Evolutionary conservation across 2,329 filamentous ascomycete species (phyloP).

Genomic region (Claviceps citrina): DNA sequence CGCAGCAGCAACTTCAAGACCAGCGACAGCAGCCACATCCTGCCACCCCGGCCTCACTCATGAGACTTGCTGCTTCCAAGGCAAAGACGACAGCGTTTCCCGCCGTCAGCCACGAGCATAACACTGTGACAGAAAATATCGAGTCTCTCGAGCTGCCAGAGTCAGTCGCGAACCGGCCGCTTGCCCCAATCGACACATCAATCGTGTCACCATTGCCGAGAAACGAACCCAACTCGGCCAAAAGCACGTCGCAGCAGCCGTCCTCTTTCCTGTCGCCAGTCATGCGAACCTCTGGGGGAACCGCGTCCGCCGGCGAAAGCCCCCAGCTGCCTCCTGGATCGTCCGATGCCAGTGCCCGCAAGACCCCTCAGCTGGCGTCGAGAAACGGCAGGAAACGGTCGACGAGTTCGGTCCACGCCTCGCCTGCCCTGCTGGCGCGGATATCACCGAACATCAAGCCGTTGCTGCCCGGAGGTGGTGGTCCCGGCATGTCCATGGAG

Average conservation of each 20-base stretch:
- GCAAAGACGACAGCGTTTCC: constrained; percentile 32
- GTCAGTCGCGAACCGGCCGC: constrained; percentile 29
- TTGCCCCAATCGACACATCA: constrained; percentile 26
- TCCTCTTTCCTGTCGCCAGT: constrained; percentile 34
- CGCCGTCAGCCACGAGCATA: constrained; percentile 15
- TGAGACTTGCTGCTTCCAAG: constrained; percentile 51
- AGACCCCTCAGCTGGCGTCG: constrained; percentile 40
- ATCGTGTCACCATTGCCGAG: constrained; percentile 22
- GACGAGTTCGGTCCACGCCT: constrained; percentile 58
- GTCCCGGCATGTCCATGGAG: constrained; percentile 35
- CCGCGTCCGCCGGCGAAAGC: constrained; percentile 46
- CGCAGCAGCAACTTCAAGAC: constrained; percentile 12
- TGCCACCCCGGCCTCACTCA: constrained; percentile 76
- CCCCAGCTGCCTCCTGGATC: constrained; percentile 44
- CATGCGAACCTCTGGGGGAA: constrained; percentile 25
- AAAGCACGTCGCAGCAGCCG: constrained; percentile 35
- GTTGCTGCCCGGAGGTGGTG: constrained; percentile 50
- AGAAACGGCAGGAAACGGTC: constrained; percentile 57
- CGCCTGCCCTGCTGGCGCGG: constrained; percentile 70
- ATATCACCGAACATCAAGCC: constrained; percentile 95
- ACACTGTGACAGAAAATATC: constrained; percentile 35
- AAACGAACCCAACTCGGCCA: constrained; percentile 27
- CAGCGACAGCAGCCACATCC: constrained; percentile 36
- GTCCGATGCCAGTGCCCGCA: constrained; percentile 28
- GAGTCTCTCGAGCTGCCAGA: constrained; percentile 58